Percentiles rank a stretch among this genome's conserved stretches.
Evolutionary conservation across 495 filamentous ascomycete species (phyloP).

Genomic region (Penicillium silybi): DNA sequence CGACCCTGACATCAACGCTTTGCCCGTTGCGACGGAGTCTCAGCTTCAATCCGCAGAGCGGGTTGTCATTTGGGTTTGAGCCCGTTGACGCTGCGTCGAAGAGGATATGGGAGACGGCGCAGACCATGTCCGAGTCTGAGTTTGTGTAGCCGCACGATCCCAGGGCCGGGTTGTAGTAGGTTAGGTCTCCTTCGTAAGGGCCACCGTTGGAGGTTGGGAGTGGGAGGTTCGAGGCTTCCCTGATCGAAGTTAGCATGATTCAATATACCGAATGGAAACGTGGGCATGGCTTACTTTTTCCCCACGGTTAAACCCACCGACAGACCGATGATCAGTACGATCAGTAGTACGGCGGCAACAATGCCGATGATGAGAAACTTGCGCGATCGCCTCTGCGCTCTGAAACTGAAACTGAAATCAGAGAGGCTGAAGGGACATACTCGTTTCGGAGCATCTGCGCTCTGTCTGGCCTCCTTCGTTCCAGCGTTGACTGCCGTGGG

Average conservation of each 20-base stretch:
- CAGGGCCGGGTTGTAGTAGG: conserved; percentile 64
- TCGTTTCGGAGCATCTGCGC: too few species aligned
- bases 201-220: conserved; percentile 49
- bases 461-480: neutral
- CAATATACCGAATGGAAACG: neutral
- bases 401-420: neutral
- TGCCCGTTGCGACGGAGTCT: conserved; percentile 49
- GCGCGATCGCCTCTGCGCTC: conserved; percentile 13
- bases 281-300: conserved; percentile 19
- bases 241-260: neutral
- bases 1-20: conserved; percentile 64
- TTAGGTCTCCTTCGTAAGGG: conserved; percentile 62
- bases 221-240: conserved; percentile 40
- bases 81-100: conserved; percentile 58
- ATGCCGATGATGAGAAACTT: conserved; percentile 24
- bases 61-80: conserved; percentile 64
- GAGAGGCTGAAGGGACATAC: neutral
- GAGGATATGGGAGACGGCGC: conserved; percentile 60
- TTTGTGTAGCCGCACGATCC: conserved; percentile 67
- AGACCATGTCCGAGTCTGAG: conserved; percentile 51
- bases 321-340: conserved; percentile 54
- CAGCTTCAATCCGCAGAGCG: conserved; percentile 64
- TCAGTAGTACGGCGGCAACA: conserved; percentile 29
- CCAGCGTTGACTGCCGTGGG: neutral
- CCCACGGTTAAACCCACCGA: conserved; percentile 46